Conservation (phyloP, 179 eudicot species). For the Beta corolliflora region DNA sequence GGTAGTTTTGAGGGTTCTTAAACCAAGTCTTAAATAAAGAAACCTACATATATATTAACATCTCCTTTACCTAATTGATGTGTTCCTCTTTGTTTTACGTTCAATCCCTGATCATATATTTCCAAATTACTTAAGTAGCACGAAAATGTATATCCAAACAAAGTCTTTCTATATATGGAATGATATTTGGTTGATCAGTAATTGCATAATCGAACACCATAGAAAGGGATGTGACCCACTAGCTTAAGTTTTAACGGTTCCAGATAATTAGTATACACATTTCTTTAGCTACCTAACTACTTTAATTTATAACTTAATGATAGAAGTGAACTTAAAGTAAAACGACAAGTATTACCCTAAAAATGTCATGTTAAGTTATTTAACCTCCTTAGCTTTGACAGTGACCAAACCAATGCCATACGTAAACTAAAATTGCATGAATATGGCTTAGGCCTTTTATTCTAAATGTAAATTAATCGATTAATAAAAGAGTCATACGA, state of each 20-base stretch:
- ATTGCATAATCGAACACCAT: not conserved
- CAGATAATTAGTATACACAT: not conserved
- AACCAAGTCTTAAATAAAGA: not conserved
- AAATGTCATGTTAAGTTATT: not conserved
- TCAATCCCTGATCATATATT: not conserved
- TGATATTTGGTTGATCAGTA: not conserved
- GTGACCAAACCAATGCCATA: not conserved
- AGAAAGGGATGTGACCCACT: conserved; percentile 1
- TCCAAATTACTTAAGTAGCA: conserved; percentile 7
- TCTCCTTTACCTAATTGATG: not conserved
- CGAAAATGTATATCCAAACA: not conserved
- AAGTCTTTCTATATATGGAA: not conserved
- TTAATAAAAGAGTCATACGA: too few species aligned
- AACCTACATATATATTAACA: not conserved
- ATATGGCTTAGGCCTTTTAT: too few species aligned
- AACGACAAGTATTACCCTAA: not conserved
- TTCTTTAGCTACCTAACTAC: not conserved
- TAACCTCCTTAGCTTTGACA: conserved; percentile 2
- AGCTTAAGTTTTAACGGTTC: conserved; percentile 17
- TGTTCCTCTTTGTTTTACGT: not conserved
- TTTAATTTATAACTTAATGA: not conserved
- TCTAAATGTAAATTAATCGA: too few species aligned
- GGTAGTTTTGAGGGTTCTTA: not conserved
- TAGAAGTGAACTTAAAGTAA: not conserved
- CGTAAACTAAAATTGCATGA: not conserved